Conservation (phyloP, 2,329 filamentous ascomycete species). For the Penicillium vulpinum region DNA sequence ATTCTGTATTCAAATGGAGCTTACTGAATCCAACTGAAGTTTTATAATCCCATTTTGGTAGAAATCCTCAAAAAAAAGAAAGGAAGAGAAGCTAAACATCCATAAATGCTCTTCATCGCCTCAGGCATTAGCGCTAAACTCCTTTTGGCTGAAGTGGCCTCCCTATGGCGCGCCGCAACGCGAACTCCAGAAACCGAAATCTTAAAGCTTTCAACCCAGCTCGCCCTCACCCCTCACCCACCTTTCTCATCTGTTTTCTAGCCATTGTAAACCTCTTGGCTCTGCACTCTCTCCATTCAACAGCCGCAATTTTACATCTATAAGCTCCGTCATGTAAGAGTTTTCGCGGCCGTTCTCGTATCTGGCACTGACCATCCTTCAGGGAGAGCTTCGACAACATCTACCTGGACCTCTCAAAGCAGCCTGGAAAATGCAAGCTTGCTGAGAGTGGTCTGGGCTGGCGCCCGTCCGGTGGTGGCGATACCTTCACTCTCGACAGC, state of each 20-base stretch:
- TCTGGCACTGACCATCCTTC: constrained; percentile 13
- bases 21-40: too few relatives aligned
- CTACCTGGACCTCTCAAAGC: constrained; percentile 91
- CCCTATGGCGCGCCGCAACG: constrained; percentile 25
- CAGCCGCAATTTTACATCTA: constrained; percentile 15
- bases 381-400: constrained; percentile 97
- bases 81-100: too few relatives aligned
- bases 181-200: constrained; percentile 24
- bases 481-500: constrained; percentile 90
- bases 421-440: constrained; percentile 89
- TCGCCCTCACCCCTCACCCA: not conserved
- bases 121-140: constrained; percentile 19
- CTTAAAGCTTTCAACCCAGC: constrained; percentile 17
- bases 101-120: not conserved
- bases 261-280: not conserved
- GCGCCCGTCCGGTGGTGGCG: constrained; percentile 84
- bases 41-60: too few relatives aligned
- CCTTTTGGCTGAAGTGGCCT: constrained; percentile 22
- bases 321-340: constrained; percentile 38
- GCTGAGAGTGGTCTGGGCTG: constrained; percentile 93
- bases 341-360: not conserved
- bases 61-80: too few relatives aligned
- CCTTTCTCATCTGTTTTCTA: constrained; percentile 1
- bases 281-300: not conserved
- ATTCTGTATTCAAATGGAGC: not conserved